Evolutionary conservation across 1,284 basidiomycete genomes (phyloP).

Genomic region (Spongiforma sp.): DNA sequence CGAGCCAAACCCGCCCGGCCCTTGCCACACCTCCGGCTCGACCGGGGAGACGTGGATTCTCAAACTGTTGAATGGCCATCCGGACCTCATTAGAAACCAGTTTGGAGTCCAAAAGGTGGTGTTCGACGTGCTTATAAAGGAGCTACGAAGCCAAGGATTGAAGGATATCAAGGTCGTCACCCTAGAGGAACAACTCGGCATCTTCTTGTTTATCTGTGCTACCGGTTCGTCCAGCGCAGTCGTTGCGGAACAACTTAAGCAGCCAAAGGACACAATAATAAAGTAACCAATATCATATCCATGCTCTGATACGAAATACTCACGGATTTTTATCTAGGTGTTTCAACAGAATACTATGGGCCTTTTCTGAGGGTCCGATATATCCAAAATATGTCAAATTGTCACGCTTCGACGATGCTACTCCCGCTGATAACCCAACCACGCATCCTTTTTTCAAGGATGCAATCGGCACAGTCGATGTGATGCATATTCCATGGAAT

Average conservation of each 20-base stretch:
- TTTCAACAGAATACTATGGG: background rate
- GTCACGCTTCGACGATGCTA: background rate
- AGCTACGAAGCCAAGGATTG: background rate
- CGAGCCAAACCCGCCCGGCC: too few relatives aligned
- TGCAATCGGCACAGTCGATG: constrained; percentile 3
- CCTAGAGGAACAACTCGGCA: background rate
- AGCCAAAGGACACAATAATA: background rate
- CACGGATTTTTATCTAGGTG: background rate
- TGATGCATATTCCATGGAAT: constrained; percentile 4
- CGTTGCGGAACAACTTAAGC: background rate
- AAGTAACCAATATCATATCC: background rate
- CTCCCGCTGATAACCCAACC: background rate
- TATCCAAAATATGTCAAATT: background rate
- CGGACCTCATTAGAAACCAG: background rate
- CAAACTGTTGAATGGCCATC: background rate
- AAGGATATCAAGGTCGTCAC: background rate
- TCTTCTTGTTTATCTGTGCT: background rate
- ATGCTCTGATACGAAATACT: background rate
- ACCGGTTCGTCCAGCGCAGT: background rate
- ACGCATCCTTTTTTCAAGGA: background rate
- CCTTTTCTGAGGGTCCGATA: background rate
- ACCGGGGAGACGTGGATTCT: background rate
- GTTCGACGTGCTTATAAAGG: background rate
- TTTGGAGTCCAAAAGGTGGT: background rate
- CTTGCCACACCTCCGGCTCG: background rate